Evolutionary conservation across 2,329 filamentous ascomycete genomes (phyloP).

Genomic region (Penicillium sp.): DNA sequence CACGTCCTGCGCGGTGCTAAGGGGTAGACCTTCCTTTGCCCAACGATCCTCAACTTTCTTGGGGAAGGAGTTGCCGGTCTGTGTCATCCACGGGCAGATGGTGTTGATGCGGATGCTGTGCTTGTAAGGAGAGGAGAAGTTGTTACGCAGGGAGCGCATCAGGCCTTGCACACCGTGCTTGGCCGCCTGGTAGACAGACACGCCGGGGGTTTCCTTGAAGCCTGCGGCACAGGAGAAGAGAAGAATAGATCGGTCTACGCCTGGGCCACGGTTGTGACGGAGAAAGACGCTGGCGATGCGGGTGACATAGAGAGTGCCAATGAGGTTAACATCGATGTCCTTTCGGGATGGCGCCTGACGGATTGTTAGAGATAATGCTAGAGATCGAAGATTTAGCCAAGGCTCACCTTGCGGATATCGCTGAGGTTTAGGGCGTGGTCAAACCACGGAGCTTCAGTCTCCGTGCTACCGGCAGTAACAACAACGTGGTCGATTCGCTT

Average conservation of each 20-base stretch:
- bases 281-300: constrained; percentile 58
- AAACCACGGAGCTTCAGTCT: constrained; percentile 50
- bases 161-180: constrained; percentile 59
- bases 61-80: constrained; percentile 38
- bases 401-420: constrained; percentile 45
- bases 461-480: constrained; percentile 53
- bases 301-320: constrained; percentile 53
- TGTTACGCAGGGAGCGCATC: constrained; percentile 52
- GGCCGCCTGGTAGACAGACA: constrained; percentile 53
- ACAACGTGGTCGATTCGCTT: constrained; percentile 56
- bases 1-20: constrained; percentile 47
- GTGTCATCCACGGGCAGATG: constrained; percentile 52
- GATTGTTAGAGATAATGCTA: not conserved
- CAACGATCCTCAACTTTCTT: constrained; percentile 43
- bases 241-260: constrained; percentile 48
- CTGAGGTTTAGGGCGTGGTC: constrained; percentile 51
- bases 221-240: constrained; percentile 54
- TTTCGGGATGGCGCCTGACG: constrained; percentile 38
- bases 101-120: constrained; percentile 51
- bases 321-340: constrained; percentile 55
- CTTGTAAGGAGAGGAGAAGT: constrained; percentile 37
- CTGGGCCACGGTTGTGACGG: constrained; percentile 42
- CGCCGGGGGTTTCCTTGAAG: constrained; percentile 54
- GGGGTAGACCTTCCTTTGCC: constrained; percentile 44
- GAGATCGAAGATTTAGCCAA: not conserved